phyloP scores from a whole-genome alignment of 805 yeast species.

The Starmerella bombi region DNA sequence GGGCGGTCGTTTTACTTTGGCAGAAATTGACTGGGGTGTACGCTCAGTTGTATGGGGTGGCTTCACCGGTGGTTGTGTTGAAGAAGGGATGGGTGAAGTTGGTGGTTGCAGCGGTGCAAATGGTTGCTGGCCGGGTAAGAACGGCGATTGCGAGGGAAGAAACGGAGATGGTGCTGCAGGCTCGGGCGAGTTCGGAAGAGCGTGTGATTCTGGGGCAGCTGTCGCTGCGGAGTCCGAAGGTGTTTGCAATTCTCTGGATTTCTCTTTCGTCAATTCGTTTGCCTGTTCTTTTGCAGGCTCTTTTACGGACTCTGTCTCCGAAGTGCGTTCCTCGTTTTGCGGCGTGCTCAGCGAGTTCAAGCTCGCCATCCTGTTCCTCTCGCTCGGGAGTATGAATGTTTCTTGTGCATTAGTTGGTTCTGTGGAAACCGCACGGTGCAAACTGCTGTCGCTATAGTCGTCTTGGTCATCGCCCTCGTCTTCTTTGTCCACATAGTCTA shows the following conservation, averaged over 20 bases:
- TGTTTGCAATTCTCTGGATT: too few relatives aligned
- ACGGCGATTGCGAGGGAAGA: too few relatives aligned
- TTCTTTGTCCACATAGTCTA: background rate
- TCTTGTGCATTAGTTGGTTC: constrained; percentile 1
- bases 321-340: background rate
- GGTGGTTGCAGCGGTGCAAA: background rate
- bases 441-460: constrained; percentile 1
- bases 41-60: constrained; percentile 1
- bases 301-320: background rate
- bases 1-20: constrained; percentile 25
- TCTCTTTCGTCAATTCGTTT: background rate
- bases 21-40: constrained; percentile 4
- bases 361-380: constrained; percentile 4
- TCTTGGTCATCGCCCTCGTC: background rate
- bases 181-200: background rate
- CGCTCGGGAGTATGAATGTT: constrained; percentile 14
- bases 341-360: background rate
- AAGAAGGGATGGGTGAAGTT: background rate
- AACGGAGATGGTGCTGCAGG: too few relatives aligned
- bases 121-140: too few relatives aligned
- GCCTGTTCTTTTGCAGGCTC: background rate
- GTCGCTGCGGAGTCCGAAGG: background rate
- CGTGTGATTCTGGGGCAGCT: background rate
- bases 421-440: background rate
- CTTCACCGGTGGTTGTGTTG: background rate